Base-by-base conservation (phyloP, 257 asterid species). In the Galeopsis tetrahit region DNA sequence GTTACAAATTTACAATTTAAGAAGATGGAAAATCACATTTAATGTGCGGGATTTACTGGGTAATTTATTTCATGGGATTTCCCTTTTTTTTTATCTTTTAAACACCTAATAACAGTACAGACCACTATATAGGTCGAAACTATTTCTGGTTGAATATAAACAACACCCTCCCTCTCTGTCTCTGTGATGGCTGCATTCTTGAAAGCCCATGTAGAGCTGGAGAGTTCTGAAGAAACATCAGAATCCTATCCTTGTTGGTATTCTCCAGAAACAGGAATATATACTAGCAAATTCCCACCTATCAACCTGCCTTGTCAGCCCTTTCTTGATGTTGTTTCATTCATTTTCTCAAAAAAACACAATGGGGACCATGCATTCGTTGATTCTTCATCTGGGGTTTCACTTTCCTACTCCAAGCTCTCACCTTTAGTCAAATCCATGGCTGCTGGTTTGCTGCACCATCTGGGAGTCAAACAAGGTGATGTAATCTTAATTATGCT, bases 361-460 rank as follows among this genome's bases (percentile, higher is more conserved):
- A 57, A 53, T 67, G 91, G 95, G 14, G 8, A 34, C 2, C 76
- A 80, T 6, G 96, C 98, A 40, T 80, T 92, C 31, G 69, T 88
- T 38, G 96, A 92, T 79, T 85, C 96, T 17, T 68, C 81, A 40
- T 79, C 96, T 38, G 98, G 96, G 78, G 57, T 81, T 15, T 81
- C 94, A 0, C 8, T 92, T 36, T 72, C 91, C 7, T 88, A 92
- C 81, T 71, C 85, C 8, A 63, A 75, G 71, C 74, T 92, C 52
- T 51, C 5, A 39, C 74, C 86, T 7, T 71, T 88, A 84, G 84
- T 89, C 34, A 82, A 82, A 77, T 89, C 97, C 70, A 66, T 85
- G 83, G 95, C 97, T 17, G 68, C 86, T 71, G 95, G 96, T 4
- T 79, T 89, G 6, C 89, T 89, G 7, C 90, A 88, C 78, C 82